A percentile compares a stretch with the other conserved stretches of the same genome.
These are phyloP conservation scores for Terfezia boudieri DNA, from an alignment of 495 filamentous ascomycete genomes.

Conservation along the genomic window DNA sequence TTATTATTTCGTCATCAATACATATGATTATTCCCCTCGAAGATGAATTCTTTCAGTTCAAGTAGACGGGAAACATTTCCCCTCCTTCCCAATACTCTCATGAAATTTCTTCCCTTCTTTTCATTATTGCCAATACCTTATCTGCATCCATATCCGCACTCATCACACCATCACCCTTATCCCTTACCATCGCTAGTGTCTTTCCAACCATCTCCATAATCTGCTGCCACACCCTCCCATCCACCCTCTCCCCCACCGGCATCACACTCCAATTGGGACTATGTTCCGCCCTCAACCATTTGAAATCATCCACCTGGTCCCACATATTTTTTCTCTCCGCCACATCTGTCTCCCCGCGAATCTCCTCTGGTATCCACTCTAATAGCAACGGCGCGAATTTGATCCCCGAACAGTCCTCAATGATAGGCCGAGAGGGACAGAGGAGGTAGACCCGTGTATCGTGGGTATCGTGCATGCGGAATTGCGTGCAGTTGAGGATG, in stretches of 20 bases:
- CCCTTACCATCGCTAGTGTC: conserved; percentile 23
- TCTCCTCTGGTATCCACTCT: not conserved
- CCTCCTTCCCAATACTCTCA: too few relatives aligned
- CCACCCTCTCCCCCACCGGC: conserved; percentile 34
- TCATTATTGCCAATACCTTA: not conserved
- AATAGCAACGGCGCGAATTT: conserved; percentile 44
- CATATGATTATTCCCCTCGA: too few relatives aligned
- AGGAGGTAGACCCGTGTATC: conserved; percentile 64
- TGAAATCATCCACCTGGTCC: conserved; percentile 88
- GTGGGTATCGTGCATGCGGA: conserved; percentile 71
- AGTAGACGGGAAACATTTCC: too few relatives aligned
- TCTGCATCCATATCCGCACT: not conserved
- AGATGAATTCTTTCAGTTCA: too few relatives aligned
- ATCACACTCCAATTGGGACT: conserved; percentile 79
- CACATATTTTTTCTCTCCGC: conserved; percentile 39
- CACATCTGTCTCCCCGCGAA: conserved; percentile 29
- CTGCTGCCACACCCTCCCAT: not conserved
- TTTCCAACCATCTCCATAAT: conserved; percentile 15
- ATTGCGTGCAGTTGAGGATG: conserved; percentile 55
- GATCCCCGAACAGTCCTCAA: conserved; percentile 65
- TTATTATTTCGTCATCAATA: too few relatives aligned
- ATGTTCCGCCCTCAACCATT: conserved; percentile 69
- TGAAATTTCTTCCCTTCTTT: not conserved
- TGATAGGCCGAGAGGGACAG: conserved; percentile 67
- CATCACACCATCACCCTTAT: conserved; percentile 11